A percentile compares a stretch with the other conserved stretches of the same genome.
phyloP scores from a whole-genome alignment of 192 early-diverging fungal genomes.

The Coemansia sp. region DNA sequence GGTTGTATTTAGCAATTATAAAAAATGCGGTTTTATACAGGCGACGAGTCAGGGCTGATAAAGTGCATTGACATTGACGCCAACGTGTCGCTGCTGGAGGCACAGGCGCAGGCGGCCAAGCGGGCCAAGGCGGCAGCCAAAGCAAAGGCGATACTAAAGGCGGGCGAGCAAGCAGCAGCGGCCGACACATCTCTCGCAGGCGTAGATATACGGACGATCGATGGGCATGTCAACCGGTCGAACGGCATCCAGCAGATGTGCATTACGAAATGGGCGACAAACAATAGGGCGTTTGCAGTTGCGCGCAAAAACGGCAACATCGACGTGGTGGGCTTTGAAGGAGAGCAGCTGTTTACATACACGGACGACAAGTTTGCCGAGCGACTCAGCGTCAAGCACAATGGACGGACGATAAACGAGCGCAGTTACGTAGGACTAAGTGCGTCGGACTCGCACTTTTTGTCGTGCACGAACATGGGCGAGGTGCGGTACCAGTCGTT shows the following conservation, averaged over 20 bases:
- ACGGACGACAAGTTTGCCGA: conserved; percentile 24
- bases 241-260: conserved; percentile 38
- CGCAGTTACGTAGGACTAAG: conserved; percentile 31
- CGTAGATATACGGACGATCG: conserved; percentile 20
- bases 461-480: conserved; percentile 45
- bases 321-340: conserved; percentile 22
- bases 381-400: conserved; percentile 20
- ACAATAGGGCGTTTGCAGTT: conserved; percentile 22
- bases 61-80: conserved; percentile 46
- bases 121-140: conserved; percentile 43
- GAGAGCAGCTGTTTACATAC: conserved; percentile 18
- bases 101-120: conserved; percentile 44
- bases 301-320: conserved; percentile 36
- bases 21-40: conserved; percentile 53
- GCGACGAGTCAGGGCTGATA: conserved; percentile 54
- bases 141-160: conserved; percentile 28
- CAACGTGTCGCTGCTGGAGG: conserved; percentile 45
- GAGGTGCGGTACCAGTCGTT: conserved; percentile 42
- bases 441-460: conserved; percentile 15
- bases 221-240: conserved; percentile 27
- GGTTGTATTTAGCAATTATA: neutral
- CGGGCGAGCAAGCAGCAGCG: conserved; percentile 15
- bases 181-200: conserved; percentile 16
- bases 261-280: conserved; percentile 2
- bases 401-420: conserved; percentile 25